Evolutionary conservation across 2,329 filamentous ascomycete species (phyloP).

Genomic region (Beauveria rudraprayagi): DNA sequence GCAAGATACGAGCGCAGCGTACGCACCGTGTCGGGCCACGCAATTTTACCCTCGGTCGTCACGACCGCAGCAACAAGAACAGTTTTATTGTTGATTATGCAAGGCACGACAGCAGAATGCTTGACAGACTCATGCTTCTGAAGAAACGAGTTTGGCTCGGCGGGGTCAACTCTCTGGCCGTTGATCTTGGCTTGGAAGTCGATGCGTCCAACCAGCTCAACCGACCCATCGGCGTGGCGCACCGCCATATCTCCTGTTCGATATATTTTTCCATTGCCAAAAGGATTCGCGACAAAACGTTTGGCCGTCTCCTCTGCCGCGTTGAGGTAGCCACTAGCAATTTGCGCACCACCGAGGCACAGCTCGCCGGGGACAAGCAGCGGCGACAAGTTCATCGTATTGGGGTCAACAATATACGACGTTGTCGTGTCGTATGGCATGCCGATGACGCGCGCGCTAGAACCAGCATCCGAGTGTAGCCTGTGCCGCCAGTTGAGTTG

Average conservation of each 20-base stretch:
- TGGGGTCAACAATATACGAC: not conserved
- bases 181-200: constrained; percentile 20
- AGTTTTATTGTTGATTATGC: not conserved
- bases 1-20: not conserved
- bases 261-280: constrained; percentile 11
- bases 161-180: constrained; percentile 15
- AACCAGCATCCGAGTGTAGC: not conserved
- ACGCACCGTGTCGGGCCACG: not conserved
- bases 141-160: constrained; percentile 5
- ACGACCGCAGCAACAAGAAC: not conserved
- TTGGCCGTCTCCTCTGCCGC: not conserved
- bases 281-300: not conserved
- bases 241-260: constrained; percentile 17
- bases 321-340: not conserved
- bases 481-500: not conserved
- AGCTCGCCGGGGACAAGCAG: not conserved
- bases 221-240: constrained; percentile 9
- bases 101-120: not conserved
- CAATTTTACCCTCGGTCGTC: not conserved
- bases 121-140: not conserved
- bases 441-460: not conserved
- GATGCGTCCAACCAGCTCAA: constrained; percentile 17
- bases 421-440: not conserved
- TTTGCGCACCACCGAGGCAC: not conserved
- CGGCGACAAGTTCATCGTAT: not conserved